Evolutionary conservation across 2,329 filamentous ascomycete genomes (phyloP).

Genomic region (Sarocladiaceae sp.): DNA sequence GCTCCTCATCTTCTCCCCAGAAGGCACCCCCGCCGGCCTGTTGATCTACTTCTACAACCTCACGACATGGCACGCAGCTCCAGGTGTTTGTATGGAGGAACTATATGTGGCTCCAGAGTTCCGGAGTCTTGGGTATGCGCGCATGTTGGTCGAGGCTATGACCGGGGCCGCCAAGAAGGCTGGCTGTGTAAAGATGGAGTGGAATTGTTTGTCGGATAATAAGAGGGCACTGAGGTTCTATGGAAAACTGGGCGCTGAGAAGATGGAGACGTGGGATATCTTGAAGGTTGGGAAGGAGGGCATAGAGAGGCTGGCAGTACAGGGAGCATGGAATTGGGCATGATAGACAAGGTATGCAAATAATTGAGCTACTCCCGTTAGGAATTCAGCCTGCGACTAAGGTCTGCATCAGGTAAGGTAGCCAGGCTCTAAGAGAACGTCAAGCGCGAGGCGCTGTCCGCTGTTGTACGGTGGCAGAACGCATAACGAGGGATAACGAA

Average conservation of each 20-base stretch:
- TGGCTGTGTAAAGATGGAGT: constrained; percentile 13
- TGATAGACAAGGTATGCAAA: too few species aligned
- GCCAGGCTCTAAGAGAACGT: too few species aligned
- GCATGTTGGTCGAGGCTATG: constrained; percentile 11
- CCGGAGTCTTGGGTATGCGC: constrained; percentile 12
- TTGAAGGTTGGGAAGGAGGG: constrained; percentile 10
- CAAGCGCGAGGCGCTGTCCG: too few species aligned
- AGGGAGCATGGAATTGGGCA: neutral
- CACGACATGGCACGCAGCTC: constrained; percentile 13
- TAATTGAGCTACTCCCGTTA: too few species aligned
- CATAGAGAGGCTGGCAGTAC: neutral
- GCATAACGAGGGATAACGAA: too few species aligned
- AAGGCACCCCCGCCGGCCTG: constrained; percentile 11
- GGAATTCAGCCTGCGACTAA: too few species aligned
- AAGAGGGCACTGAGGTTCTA: constrained; percentile 13
- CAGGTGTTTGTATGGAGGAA: constrained; percentile 13
- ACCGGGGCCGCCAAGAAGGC: constrained; percentile 6
- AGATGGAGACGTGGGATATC: constrained; percentile 11
- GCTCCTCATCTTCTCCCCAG: constrained; percentile 9
- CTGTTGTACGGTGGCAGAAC: too few species aligned
- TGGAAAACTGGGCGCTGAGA: constrained; percentile 12
- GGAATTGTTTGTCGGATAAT: constrained; percentile 13
- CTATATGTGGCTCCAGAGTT: constrained; percentile 11
- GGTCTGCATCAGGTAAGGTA: too few species aligned
- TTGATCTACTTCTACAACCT: constrained; percentile 14